Evolutionary conservation across 495 filamentous ascomycete genomes (phyloP), one percentile per base, ranked within the genome.

Genomic region (Staphylotrichum longicolle): DNA sequence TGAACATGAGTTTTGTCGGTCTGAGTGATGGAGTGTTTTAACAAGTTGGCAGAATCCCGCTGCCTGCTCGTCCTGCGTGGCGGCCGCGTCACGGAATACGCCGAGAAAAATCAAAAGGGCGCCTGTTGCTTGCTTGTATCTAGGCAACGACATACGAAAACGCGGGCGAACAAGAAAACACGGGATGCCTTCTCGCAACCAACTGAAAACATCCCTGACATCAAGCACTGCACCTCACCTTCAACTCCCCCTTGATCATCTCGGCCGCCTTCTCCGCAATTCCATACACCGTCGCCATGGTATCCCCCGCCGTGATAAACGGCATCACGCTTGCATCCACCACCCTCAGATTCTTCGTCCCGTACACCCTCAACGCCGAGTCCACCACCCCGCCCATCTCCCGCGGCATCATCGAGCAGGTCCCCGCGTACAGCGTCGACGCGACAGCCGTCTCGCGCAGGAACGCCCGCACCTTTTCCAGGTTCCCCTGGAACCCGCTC

Each of bases 401-500:
- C 37, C 52, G 20, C 15, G 70, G 65, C 58, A 67, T 59, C 71
- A 73, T 70, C 20, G 70, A 53, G 44, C 68, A 74, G 1, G 70
- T 68, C 1, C 68, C 54, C 0, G 67, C 62, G 4, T 58, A 65
- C 54, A 75, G 72, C 14, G 58, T 61, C 20, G 68, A 63, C 12
- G 49, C 64, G 9, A 65, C 66, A 6, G 69, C 50, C 27, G 61
- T 67, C 34, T 64, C 61, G 5, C 67, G 20, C 12, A 75, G 48
- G 50, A 70, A 72, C 3, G 49, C 42, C 12, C 52, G 61, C 45
- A 63, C 70, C 20, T 60, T 60, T 11, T 69, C 66, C 41, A 65
- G 35, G 37, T 67, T 63, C 0, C 27, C 14, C 11, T 32, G 6
- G 20, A 57, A 42, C 15, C 40, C 54, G 61, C 40, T 4, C 41